Percentiles rank a stretch among this genome's conserved stretches.
These are phyloP conservation scores for Phascolomyces articulosus DNA, from an alignment of 371 early-diverging fungal species.

Conservation along the genomic window DNA sequence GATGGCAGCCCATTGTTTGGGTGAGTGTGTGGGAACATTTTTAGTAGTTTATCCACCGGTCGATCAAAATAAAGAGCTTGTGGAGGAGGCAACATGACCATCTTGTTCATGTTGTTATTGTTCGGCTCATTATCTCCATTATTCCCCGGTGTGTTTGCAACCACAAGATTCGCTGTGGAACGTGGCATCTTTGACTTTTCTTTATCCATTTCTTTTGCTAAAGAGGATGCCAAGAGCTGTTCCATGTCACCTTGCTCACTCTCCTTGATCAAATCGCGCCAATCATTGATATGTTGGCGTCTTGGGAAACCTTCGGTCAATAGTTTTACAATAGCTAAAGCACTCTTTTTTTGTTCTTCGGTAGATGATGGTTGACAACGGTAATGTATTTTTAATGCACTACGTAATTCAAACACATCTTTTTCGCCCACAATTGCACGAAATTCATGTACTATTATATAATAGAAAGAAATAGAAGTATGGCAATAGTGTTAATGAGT, in stretches of 20 bases:
- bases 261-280: constrained; percentile 86
- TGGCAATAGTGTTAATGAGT: no score
- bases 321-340: constrained; percentile 78
- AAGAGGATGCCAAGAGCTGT: constrained; percentile 44
- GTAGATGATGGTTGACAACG: constrained; percentile 78
- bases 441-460: constrained; percentile 52
- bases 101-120: background rate
- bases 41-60: constrained; percentile 70
- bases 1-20: constrained; percentile 67
- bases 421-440: constrained; percentile 78
- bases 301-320: constrained; percentile 43
- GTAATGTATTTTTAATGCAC: constrained; percentile 77
- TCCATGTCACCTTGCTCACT: constrained; percentile 79
- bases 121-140: background rate
- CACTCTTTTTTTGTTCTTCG: constrained; percentile 64
- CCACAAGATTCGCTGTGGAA: background rate
- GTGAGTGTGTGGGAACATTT: constrained; percentile 83
- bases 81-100: constrained; percentile 53
- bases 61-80: constrained; percentile 89
- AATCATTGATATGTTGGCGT: constrained; percentile 70
- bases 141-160: constrained; percentile 13
- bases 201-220: constrained; percentile 30
- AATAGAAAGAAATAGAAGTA: background rate
- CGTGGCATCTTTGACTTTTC: constrained; percentile 31
- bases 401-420: constrained; percentile 76